phyloP scores from a whole-genome alignment of 169 alveolate species.

The Cryptosporidium canis region DNA sequence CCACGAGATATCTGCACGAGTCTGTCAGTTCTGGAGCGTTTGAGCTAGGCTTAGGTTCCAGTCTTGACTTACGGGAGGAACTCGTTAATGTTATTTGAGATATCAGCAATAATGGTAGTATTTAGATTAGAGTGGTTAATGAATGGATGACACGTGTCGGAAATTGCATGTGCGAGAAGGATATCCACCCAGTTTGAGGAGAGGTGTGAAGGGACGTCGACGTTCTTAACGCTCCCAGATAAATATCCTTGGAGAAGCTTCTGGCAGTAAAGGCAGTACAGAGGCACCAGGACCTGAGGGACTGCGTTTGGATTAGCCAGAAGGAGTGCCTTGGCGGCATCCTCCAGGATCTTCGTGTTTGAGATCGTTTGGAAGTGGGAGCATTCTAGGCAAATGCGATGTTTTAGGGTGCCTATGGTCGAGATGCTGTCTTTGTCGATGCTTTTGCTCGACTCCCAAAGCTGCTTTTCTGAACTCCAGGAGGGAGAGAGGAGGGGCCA shows the following conservation, averaged over 20 bases:
- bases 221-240: background rate
- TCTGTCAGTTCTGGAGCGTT: too few species aligned
- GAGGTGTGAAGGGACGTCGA: constrained; percentile 4
- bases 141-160: constrained; percentile 55
- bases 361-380: background rate
- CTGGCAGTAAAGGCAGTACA: constrained; percentile 35
- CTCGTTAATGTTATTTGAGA: background rate
- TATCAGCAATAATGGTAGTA: background rate
- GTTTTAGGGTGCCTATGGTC: background rate
- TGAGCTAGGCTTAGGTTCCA: too few species aligned
- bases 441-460: constrained; percentile 16
- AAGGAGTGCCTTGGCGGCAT: background rate
- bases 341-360: background rate
- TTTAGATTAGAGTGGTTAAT: constrained; percentile 11
- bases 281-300: constrained; percentile 12
- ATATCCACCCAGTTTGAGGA: constrained; percentile 43
- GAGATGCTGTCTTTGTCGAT: background rate
- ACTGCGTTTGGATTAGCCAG: constrained; percentile 10
- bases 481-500: constrained; percentile 1
- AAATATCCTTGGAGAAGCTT: constrained; percentile 7
- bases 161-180: constrained; percentile 3
- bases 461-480: constrained; percentile 8
- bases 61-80: background rate
- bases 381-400: background rate
- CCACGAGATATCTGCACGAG: too few species aligned